These are phyloP conservation scores for Bacterosira constricta DNA, from an alignment of 108 stramenopile genomes.

Conservation along the genomic window DNA sequence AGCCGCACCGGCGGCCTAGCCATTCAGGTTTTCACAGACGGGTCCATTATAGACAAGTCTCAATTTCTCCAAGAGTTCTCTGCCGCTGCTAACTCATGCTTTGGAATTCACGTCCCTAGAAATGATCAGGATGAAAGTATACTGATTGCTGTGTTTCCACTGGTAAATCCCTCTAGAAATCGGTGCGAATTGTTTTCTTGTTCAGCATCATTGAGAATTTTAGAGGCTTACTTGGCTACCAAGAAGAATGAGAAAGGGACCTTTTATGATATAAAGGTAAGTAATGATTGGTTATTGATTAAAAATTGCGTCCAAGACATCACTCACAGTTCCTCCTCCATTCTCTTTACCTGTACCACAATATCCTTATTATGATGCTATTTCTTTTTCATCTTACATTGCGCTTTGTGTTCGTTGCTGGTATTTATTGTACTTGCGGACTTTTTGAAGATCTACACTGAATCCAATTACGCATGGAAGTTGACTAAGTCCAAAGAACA, in stretches of 20 bases:
- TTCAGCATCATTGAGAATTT: constrained; percentile 44
- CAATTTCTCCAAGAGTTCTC: constrained; percentile 11
- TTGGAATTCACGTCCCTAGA: constrained; percentile 25
- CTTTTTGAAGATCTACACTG: constrained; percentile 55
- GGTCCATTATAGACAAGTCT: not conserved
- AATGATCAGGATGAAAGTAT: constrained; percentile 8
- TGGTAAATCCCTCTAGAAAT: constrained; percentile 47
- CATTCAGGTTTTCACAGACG: constrained; percentile 41
- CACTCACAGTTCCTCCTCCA: no score
- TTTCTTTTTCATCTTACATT: no score
- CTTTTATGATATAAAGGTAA: constrained; percentile 31
- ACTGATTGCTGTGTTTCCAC: constrained; percentile 41
- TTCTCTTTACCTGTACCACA: no score
- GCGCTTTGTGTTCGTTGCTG: no score
- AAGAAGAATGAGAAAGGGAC: constrained; percentile 7
- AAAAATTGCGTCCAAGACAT: no score
- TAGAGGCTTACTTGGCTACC: constrained; percentile 28
- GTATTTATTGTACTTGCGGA: no score
- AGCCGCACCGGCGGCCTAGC: constrained; percentile 47
- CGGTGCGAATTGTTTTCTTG: constrained; percentile 55
- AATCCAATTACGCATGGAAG: constrained; percentile 58
- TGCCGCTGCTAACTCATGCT: constrained; percentile 23
- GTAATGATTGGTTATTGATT: no score
- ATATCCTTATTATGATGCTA: no score
- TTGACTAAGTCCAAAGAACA: constrained; percentile 29